A percentile compares a stretch with the other conserved stretches of the same genome.
These are phyloP conservation scores for Elongisporangium undulatum DNA, from an alignment of 352 stramenopile species.

Conservation along the genomic window DNA sequence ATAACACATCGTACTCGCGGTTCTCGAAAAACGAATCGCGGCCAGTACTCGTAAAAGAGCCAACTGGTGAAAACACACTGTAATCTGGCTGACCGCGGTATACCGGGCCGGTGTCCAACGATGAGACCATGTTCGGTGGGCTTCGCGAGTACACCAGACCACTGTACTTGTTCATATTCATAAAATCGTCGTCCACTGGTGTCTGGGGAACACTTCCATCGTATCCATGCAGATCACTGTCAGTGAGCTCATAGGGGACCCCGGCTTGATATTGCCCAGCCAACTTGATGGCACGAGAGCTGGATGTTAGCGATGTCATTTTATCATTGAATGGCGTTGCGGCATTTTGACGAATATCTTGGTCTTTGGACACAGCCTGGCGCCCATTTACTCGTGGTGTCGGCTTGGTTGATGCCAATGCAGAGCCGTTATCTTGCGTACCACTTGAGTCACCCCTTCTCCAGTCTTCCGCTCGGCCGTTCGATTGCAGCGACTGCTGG, in stretches of 20 bases:
- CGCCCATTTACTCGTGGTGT: background rate
- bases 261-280: slow-evolving; percentile 22
- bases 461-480: background rate
- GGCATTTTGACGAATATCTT: background rate
- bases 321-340: background rate
- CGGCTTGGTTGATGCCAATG: background rate
- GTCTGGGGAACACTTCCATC: slow-evolving; percentile 26
- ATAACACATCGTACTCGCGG: slow-evolving; percentile 38
- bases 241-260: slow-evolving; percentile 18
- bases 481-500: background rate
- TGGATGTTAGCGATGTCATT: background rate
- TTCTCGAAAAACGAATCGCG: slow-evolving; percentile 19
- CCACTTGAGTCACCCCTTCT: background rate
- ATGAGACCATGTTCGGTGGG: slow-evolving; percentile 24
- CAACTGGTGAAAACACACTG: slow-evolving; percentile 38
- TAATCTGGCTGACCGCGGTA: slow-evolving; percentile 40
- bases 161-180: slow-evolving; percentile 27
- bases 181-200: slow-evolving; percentile 28
- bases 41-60: slow-evolving; percentile 20
- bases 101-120: slow-evolving; percentile 23
- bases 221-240: slow-evolving; percentile 27
- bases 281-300: slow-evolving; percentile 13
- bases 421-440: background rate
- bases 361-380: background rate
- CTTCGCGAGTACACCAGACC: slow-evolving; percentile 21